Evolutionary conservation across 345 rosid species (phyloP).

Genomic region (Lepidium sativum): DNA sequence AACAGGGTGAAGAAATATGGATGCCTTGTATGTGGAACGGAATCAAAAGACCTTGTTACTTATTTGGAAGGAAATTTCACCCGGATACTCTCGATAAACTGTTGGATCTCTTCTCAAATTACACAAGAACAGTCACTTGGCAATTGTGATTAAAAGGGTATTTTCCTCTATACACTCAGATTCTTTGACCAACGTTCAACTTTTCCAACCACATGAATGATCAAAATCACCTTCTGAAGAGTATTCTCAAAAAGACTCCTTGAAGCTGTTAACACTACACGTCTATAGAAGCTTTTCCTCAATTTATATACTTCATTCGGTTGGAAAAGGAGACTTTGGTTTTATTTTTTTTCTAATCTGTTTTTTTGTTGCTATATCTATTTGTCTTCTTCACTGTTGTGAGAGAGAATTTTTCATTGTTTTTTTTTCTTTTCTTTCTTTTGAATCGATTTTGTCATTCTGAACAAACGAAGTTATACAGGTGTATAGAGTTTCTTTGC

Average conservation of each 20-base stretch:
- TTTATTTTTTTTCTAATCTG: neutral
- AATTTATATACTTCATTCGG: neutral
- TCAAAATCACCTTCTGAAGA: neutral
- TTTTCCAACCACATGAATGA: neutral
- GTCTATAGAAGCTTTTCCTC: conserved; percentile 13
- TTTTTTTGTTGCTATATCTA: conserved; percentile 7
- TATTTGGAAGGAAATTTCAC: conserved; percentile 87
- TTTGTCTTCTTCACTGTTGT: conserved; percentile 4
- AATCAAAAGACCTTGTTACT: conserved; percentile 80
- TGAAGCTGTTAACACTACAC: conserved; percentile 2
- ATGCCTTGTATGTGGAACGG: conserved; percentile 93
- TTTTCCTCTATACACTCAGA: conserved; percentile 8
- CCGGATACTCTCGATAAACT: conserved; percentile 65
- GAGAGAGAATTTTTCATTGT: neutral
- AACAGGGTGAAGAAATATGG: conserved; percentile 50
- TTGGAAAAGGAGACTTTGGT: conserved; percentile 12
- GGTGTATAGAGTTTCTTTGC: conserved; percentile 2
- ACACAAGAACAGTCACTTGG: conserved; percentile 33
- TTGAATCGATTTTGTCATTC: neutral
- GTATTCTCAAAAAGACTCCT: neutral
- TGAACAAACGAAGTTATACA: conserved; percentile 6
- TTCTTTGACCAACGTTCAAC: conserved; percentile 19
- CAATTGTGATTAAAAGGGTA: conserved; percentile 7
- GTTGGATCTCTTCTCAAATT: conserved; percentile 68
- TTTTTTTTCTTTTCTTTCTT: too few species aligned